These are phyloP conservation scores for Cyberlindnera veronae DNA, from an alignment of 805 yeast genomes.

Conservation along the genomic window DNA sequence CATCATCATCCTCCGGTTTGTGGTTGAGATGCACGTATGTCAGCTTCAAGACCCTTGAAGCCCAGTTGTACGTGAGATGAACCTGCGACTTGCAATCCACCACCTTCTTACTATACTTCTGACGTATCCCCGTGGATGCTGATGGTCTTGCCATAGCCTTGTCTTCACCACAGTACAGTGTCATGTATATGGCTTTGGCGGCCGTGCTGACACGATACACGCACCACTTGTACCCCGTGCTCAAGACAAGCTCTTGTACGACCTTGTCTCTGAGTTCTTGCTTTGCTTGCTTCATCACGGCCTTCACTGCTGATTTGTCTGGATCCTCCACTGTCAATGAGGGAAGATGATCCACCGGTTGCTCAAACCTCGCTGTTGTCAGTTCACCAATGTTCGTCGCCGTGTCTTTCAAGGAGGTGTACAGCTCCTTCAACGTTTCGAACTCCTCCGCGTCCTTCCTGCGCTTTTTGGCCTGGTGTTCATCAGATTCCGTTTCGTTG, in stretches of 20 bases:
- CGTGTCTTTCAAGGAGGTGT: slow-evolving; percentile 1
- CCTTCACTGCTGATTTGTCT: neutral
- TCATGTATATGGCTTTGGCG: slow-evolving; percentile 5
- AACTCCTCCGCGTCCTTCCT: neutral
- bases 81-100: slow-evolving; percentile 10
- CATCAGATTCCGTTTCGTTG: neutral
- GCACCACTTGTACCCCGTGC: slow-evolving; percentile 8
- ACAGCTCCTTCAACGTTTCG: neutral
- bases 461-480: neutral
- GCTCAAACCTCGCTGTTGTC: neutral
- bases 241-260: neutral
- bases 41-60: slow-evolving; percentile 3
- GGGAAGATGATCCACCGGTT: neutral
- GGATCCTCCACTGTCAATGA: neutral
- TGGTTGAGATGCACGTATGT: slow-evolving; percentile 7
- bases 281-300: slow-evolving; percentile 1
- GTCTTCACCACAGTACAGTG: slow-evolving; percentile 12
- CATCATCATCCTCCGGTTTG: neutral
- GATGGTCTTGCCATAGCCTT: slow-evolving; percentile 5
- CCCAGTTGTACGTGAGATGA: slow-evolving; percentile 9
- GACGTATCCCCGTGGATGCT: slow-evolving; percentile 7
- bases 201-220: slow-evolving; percentile 7
- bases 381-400: neutral
- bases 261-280: slow-evolving; percentile 1
- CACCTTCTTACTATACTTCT: slow-evolving; percentile 6